Base-by-base conservation (phyloP, 768 basidiomycete genomes). In the Lepiota subincarnata region DNA sequence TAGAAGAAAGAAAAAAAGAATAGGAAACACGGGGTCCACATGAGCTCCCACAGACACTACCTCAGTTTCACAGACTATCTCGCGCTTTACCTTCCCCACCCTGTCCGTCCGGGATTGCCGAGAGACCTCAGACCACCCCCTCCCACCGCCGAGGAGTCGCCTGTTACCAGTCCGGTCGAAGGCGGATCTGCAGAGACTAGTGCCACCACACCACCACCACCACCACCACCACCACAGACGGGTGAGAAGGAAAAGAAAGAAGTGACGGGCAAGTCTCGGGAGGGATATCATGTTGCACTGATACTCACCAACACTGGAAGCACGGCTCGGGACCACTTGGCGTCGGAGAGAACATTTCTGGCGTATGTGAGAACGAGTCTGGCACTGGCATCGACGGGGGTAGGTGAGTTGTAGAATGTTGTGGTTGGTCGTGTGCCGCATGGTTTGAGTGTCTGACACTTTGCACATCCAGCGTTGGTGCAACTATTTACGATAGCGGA, bases 331-430 rank as follows among this genome's bases (percentile, higher is more conserved):
- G 80, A 82, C 56, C 80, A 82, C 62, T 64, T 82, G 0, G 80
- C 80, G 0, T 75, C 73, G 22, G 80, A 82, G 56, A 64, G 80
- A 46, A 82, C 80, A 5, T 82, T 76, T 58, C 64, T 82, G 19
- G 80, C 80, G 14, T 82, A 81, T 55, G 69, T 80, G n/a, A 70
- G 80, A 16, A 82, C 80, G 4, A 80, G 80, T 59, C 65, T 82
- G 37, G 73, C 75, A 1, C 66, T 79, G 28, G 73, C 78, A 0
- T 72, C 78, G 3, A 69, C 76, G 5, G 80, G 80, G 22, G 79
- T 82, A 26, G 79, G 79, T 78, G 50, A 55, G 77, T 68, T n/a
- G n/a, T n/a, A n/a, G n/a, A n/a, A n/a, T n/a, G n/a, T n/a, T n/a
- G n/a, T n/a, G n/a, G n/a, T n/a, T n/a, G n/a, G 5, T 46, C 3